Base-by-base conservation (phyloP, 306 rosid genomes). In the Pueraria montana region DNA sequence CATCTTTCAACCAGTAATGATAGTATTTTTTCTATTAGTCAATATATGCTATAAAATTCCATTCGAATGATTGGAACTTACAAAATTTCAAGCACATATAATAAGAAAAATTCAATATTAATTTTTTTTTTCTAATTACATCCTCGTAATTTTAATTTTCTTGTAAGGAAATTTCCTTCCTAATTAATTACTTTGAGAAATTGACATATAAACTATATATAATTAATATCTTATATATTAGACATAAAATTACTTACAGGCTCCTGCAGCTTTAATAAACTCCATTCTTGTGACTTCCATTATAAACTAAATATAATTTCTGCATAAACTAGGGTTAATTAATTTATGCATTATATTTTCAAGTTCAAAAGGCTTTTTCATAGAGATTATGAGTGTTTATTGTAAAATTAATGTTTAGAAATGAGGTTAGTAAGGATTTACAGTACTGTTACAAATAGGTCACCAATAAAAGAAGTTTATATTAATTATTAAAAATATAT, bases 1-100 rank as follows among this genome's bases (percentile, higher is more conserved):
- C 82, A 61, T 50, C 42, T 82, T 82, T 84, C 85, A 84, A 84
- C 82, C 18, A 4, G 38, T 72, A 72, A 81, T 86, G 45, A 85
- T 76, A 76, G 9, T 76, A 27, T 78, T 72, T 32, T 78, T 58
- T 34, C 27, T 1, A 68, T 50, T 36, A 45, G 48, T 67, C 81
- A 74, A 52, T 38, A 26, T 40, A 48, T n/a, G 74, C 59, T 68
- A 65, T 23, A 76, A 50, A 70, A 61, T 69, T 55, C 81, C 55
- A 79, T 70, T 48, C 76, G 55, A 43, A 81, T 70, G 48, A 36
- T 68, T 75, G 82, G 52, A 80, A 68, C 45, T 48, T 20, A 66
- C 77, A 53, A 13, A 49, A 18, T 14, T 76, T 59, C 16, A 46
- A 40, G 34, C 13, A 34, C 3, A 32, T 62, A 49, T 14, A 63